Evolutionary conservation across 805 yeast genomes (phyloP).

Genomic region (Sungouiozyma intestinalis): DNA sequence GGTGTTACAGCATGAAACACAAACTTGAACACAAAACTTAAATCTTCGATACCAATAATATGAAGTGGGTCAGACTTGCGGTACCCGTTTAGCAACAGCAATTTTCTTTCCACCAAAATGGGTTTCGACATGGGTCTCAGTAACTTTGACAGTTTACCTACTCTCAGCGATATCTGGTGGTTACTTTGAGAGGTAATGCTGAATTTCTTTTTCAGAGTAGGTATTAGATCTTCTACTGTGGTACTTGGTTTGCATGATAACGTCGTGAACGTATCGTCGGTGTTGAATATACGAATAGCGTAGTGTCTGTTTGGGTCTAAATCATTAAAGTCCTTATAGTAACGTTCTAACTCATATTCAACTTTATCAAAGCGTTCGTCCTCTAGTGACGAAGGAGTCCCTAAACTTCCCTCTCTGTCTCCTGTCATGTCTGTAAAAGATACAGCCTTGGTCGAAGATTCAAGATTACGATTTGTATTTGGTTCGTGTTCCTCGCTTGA

Average conservation of each 20-base stretch:
- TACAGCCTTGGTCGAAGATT: not conserved
- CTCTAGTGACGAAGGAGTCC: constrained; percentile 2
- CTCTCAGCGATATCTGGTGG: constrained; percentile 62
- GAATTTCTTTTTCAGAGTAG: constrained; percentile 65
- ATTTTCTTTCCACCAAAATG: constrained; percentile 60
- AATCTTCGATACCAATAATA: constrained; percentile 73
- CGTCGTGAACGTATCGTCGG: constrained; percentile 74
- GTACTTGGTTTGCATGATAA: constrained; percentile 70
- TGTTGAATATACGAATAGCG: constrained; percentile 65
- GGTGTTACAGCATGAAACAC: constrained; percentile 55
- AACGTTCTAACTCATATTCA: constrained; percentile 30
- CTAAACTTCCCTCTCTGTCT: not conserved
- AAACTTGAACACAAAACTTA: constrained; percentile 73
- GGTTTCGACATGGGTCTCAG: constrained; percentile 68
- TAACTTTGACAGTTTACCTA: constrained; percentile 68
- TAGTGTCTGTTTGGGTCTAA: constrained; percentile 26
- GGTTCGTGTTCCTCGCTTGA: constrained; percentile 1
- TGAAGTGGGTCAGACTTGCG: constrained; percentile 64
- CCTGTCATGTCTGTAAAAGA: not conserved
- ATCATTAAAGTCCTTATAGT: constrained; percentile 29
- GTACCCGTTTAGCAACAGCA: constrained; percentile 69
- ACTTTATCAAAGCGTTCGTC: constrained; percentile 30
- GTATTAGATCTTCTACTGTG: constrained; percentile 63
- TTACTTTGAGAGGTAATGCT: constrained; percentile 61
- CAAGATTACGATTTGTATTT: not conserved